Base-by-base conservation (phyloP, 2,329 filamentous ascomycete genomes). In the Thelonectria olida region DNA sequence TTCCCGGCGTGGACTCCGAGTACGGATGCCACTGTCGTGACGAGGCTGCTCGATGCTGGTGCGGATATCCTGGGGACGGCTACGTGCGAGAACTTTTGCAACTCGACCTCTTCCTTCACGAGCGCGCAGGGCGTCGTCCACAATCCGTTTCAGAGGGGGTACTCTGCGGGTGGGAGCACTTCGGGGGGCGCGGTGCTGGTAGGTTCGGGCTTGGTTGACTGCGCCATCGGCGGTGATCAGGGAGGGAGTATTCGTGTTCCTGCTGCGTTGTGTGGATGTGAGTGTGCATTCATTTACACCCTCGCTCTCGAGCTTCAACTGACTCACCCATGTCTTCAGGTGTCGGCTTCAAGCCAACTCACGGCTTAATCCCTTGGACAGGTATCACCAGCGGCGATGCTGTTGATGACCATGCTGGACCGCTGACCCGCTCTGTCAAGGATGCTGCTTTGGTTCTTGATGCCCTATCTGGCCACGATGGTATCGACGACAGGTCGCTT, bases 11-110 rank as follows among this genome's bases (percentile, higher is more conserved):
- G 84, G 84, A 82, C 77, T 0, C 82, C 84, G 0, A 76, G 72
- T 5, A 82, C 81, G 3, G 85, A 87, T 69, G 84, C 85, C 0
- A 85, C 83, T 0, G 79, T 86, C 1, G 82, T 86, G 20, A 82
- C 79, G 1, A 73, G 85, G 13, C 72, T 81, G 0, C 71, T 87
- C 3, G 79, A 84, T 15, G 82, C 82, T 2, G 84, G 84, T 0
- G 84, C 79, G 0, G 69, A 79, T 42, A 81, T 87, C 15, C 75
- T 79, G 7, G 81, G 85, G 10, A 85, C 83, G 1, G 77, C 82
- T 1, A 79, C 79, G 0, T 87, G 85, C 58, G 85, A 87, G 62
- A 84, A 85, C 65, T 81, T 82, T 48, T 86, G 82, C 63, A 80
- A 81, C 60, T 81, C 80, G 0, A 81, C 82, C 1, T 77, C 79